These are phyloP conservation scores for Pilobolus umbonatus DNA, from an alignment of 192 early-diverging fungal genomes.

Conservation along the genomic window DNA sequence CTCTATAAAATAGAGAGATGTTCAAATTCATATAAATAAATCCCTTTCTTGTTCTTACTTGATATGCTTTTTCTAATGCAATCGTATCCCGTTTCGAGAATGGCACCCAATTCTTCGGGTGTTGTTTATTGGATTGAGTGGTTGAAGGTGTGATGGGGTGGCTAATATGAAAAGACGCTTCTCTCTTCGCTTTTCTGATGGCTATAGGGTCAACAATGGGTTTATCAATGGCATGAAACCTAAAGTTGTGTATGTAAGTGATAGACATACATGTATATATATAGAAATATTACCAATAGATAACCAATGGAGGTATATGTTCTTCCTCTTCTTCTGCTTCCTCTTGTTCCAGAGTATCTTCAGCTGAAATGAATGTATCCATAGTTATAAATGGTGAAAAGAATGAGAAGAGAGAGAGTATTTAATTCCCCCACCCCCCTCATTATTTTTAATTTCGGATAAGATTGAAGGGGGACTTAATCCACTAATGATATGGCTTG, in stretches of 20 bases:
- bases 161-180: constrained; percentile 16
- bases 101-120: constrained; percentile 41
- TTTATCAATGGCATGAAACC: constrained; percentile 49
- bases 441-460: too few species aligned
- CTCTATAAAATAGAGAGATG: neutral
- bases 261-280: too few species aligned
- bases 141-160: constrained; percentile 18
- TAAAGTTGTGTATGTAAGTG: too few species aligned
- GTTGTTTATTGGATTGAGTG: constrained; percentile 12
- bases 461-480: neutral
- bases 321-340: too few species aligned
- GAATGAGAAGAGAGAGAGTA: too few species aligned
- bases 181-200: constrained; percentile 18
- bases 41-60: constrained; percentile 19
- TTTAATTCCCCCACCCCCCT: too few species aligned
- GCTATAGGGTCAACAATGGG: constrained; percentile 27
- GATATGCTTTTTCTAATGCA: constrained; percentile 48
- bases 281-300: too few species aligned
- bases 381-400: too few species aligned
- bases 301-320: too few species aligned
- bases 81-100: constrained; percentile 51
- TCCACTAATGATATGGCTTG: neutral
- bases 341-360: too few species aligned
- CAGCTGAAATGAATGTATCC: too few species aligned
- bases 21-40: neutral